These are phyloP conservation scores for Cucumis cinereus DNA, from an alignment of 306 rosid species.

Conservation along the genomic window DNA sequence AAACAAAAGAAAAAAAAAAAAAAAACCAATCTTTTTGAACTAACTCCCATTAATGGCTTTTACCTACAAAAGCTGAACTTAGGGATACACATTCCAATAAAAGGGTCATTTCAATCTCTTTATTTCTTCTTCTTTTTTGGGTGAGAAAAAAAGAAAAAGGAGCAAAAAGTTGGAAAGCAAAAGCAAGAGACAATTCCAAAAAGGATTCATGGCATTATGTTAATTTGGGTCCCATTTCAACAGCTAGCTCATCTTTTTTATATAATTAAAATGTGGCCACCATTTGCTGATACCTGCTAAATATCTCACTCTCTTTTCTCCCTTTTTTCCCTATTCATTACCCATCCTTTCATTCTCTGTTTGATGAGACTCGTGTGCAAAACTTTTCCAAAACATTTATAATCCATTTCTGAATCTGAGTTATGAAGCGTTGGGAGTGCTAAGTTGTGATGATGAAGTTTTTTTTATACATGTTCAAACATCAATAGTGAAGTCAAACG, in stretches of 20 bases:
- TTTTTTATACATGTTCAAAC: too few species aligned
- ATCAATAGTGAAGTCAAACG: too few species aligned
- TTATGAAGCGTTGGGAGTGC: too few species aligned
- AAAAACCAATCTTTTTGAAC: background rate
- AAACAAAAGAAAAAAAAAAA: too few species aligned
- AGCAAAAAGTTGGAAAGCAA: conserved; percentile 23
- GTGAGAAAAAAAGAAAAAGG: background rate
- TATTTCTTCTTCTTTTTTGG: background rate
- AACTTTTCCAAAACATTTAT: background rate
- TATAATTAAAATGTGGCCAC: background rate
- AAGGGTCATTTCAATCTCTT: background rate
- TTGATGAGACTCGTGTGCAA: background rate
- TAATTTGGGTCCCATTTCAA: conserved; percentile 36
- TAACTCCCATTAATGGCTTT: background rate
- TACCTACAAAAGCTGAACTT: background rate
- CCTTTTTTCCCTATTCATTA: background rate
- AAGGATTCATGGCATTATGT: conserved; percentile 22
- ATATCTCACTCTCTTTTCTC: background rate
- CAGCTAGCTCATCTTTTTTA: conserved; percentile 16
- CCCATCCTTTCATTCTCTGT: conserved; percentile 1
- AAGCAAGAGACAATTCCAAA: conserved; percentile 31
- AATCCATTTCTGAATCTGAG: too few species aligned
- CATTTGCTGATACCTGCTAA: background rate
- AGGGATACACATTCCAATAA: background rate
- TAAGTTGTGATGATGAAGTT: too few species aligned